Conservation (phyloP, 2,329 filamentous ascomycete species). For the Fusarium sp. region DNA sequence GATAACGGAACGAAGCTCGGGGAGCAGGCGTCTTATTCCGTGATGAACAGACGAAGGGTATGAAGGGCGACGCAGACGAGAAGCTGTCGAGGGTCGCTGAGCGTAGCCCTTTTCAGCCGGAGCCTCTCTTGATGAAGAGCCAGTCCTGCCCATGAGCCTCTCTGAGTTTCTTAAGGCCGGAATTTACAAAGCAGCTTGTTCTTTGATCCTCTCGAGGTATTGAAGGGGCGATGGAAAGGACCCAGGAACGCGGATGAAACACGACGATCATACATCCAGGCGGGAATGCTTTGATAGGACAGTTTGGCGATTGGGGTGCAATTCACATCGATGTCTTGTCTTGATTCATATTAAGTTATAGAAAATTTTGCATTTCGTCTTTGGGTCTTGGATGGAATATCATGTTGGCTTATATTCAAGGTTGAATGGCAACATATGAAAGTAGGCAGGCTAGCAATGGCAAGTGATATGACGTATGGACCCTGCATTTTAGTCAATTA, state of each 20-base stretch:
- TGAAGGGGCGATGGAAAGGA: slow-evolving; percentile 25
- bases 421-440: neutral
- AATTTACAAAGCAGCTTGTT: slow-evolving; percentile 50
- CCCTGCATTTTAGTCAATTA: neutral
- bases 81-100: slow-evolving; percentile 21
- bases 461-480: neutral
- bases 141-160: slow-evolving; percentile 29
- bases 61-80: slow-evolving; percentile 28
- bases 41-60: slow-evolving; percentile 34
- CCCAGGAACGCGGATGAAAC: slow-evolving; percentile 43
- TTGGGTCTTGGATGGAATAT: neutral
- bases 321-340: slow-evolving; percentile 57
- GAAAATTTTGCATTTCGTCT: slow-evolving; percentile 32
- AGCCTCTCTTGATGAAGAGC: slow-evolving; percentile 35
- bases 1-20: slow-evolving; percentile 45
- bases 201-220: slow-evolving; percentile 39
- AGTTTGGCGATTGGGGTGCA: slow-evolving; percentile 68
- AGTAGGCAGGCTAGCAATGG: neutral
- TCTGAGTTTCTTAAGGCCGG: slow-evolving; percentile 41
- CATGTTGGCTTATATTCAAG: neutral
- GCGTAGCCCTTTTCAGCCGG: slow-evolving; percentile 21
- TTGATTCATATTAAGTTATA: slow-evolving; percentile 44
- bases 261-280: slow-evolving; percentile 56
- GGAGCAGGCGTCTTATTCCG: slow-evolving; percentile 44
- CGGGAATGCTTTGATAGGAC: slow-evolving; percentile 63